Base-by-base conservation (phyloP, 2,329 filamentous ascomycete species). In the Epichloe bromicola region DNA sequence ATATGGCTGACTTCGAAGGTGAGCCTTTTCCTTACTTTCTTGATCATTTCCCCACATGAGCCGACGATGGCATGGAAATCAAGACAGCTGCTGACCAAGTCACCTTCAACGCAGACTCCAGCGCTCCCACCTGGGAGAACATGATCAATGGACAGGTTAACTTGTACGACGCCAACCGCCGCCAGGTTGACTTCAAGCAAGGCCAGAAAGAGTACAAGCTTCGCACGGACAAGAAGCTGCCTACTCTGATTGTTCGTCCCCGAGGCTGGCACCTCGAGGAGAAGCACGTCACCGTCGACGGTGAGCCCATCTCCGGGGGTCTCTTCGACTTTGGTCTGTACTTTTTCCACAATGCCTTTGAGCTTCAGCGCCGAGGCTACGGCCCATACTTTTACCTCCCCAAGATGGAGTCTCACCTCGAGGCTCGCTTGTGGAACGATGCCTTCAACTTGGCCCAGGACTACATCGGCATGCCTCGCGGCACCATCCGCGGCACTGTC, bases 1-100 rank as follows among this genome's bases (percentile, higher is more conserved):
- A 97, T 65, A 98, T 98, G 93, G 93, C 93, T 46, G 93, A 98
- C 70, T 95, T 98, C 59, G 93, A 98, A 73, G 91, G 90, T 93
- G 69, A 62, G 78, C 67, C 10, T 5, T 15, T 10, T 11, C 30
- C 4, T 30, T 0, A 30, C 1, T 30, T 4, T 30, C 23, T 30
- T 4, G 10, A 30, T 30, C 30, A 10, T 30, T 11, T 30, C n/a
- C 19, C 40, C 3, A 12, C 26, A 30, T 30, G 26, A 30, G 26
- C 26, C 26, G 26, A 30, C 7, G 26, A 30, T 30, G 26, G 26
- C 26, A 8, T 30, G 26, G 26, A 8, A 30, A 8, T 30, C 7
- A 7, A 30, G 26, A 30, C 26, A 30, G 26, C 26, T 12, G 40
- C 40, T 42, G 14, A 42, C 40, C 40, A 14, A 6, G 40, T 20